These are phyloP conservation scores for Dryas alaskensis DNA, from an alignment of 306 rosid species.

Conservation along the genomic window DNA sequence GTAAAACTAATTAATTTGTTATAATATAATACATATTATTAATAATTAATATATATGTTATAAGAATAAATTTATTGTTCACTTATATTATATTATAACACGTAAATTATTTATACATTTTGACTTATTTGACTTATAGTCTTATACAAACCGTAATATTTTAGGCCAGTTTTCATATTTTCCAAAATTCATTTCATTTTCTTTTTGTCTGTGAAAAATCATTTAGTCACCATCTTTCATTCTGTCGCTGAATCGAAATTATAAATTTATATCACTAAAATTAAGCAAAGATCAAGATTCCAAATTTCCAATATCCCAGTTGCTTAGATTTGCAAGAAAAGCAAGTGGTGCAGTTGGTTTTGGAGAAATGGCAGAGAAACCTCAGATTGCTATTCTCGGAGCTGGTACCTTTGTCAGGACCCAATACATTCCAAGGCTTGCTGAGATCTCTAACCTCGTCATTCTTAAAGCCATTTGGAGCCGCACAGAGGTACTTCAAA, in stretches of 20 bases:
- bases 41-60: too few species aligned
- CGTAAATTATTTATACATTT: too few species aligned
- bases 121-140: too few species aligned
- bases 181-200: too few species aligned
- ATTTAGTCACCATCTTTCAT: constrained; percentile 4
- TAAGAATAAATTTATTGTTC: too few species aligned
- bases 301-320: constrained; percentile 6
- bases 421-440: constrained; percentile 83
- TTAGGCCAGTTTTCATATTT: too few species aligned
- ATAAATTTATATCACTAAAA: not conserved
- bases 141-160: too few species aligned
- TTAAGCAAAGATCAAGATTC: not conserved
- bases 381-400: constrained; percentile 78
- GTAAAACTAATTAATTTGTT: too few species aligned
- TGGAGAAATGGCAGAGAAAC: constrained; percentile 41
- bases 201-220: too few species aligned
- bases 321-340: constrained; percentile 9
- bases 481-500: constrained; percentile 55
- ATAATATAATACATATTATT: too few species aligned
- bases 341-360: not conserved
- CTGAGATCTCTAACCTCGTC: constrained; percentile 73
- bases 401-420: constrained; percentile 78
- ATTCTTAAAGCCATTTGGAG: constrained; percentile 83
- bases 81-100: too few species aligned
- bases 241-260: not conserved